Conservation (phyloP, 768 basidiomycete species). For the Saitozyma sp. region DNA sequence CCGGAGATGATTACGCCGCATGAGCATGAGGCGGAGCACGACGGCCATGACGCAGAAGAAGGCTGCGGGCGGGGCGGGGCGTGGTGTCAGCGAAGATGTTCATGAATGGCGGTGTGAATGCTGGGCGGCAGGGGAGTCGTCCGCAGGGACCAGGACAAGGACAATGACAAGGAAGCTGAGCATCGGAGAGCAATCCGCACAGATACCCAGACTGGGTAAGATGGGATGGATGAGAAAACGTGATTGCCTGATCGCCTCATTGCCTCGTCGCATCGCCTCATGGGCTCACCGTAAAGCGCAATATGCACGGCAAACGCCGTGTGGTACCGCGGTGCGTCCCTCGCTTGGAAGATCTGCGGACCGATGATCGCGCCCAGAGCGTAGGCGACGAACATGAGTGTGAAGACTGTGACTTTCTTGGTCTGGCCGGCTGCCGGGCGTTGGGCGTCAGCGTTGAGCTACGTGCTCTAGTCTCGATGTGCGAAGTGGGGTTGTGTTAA, state of each 20-base stretch:
- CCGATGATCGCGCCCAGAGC: slow-evolving; percentile 60
- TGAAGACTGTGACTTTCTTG: slow-evolving; percentile 59
- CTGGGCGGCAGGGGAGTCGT: no score
- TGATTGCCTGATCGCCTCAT: no score
- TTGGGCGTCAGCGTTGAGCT: slow-evolving; percentile 27
- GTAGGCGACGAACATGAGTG: slow-evolving; percentile 61
- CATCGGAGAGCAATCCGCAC: no score
- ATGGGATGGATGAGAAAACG: no score
- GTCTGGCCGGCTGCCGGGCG: slow-evolving; percentile 53
- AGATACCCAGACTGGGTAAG: no score
- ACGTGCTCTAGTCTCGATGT: neutral
- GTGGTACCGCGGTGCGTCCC: slow-evolving; percentile 59
- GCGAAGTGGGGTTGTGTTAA: no score
- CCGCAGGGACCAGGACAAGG: no score
- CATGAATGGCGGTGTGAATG: no score
- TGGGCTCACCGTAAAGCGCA: slow-evolving; percentile 55
- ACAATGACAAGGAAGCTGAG: no score
- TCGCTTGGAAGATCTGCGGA: slow-evolving; percentile 58
- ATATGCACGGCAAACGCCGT: slow-evolving; percentile 59
- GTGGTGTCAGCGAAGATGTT: no score
- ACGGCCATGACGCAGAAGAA: slow-evolving; percentile 56
- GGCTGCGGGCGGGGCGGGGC: slow-evolving; percentile 7
- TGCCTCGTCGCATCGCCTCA: neutral
- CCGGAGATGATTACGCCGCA: slow-evolving; percentile 53
- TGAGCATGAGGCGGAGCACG: slow-evolving; percentile 56